phyloP scores from a whole-genome alignment of 257 asterid genomes.

The Solanum clarkiae region DNA sequence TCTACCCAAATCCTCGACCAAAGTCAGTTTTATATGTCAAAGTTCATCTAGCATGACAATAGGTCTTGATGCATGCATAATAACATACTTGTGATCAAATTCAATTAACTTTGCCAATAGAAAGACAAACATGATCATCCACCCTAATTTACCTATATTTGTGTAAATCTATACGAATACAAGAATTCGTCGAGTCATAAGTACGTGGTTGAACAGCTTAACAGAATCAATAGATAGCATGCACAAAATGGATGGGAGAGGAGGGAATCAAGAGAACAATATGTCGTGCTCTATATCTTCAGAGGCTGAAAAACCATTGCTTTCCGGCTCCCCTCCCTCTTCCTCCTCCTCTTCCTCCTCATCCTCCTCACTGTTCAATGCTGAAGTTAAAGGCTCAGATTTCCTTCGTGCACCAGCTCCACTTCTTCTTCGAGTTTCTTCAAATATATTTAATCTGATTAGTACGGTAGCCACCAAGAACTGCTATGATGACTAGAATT shows the following conservation, averaged over 20 bases:
- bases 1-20: background rate
- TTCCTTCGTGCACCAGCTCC: conserved; percentile 32
- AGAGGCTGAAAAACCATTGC: conserved; percentile 36
- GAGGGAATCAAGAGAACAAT: conserved; percentile 16
- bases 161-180: background rate
- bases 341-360: conserved; percentile 28
- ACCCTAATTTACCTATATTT: conserved; percentile 20
- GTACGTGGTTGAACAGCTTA: background rate
- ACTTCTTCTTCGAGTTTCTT: conserved; percentile 49
- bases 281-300: conserved; percentile 36
- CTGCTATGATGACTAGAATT: background rate
- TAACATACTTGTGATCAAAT: background rate
- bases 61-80: background rate
- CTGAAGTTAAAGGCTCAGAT: conserved; percentile 6
- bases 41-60: background rate
- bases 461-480: background rate
- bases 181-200: background rate
- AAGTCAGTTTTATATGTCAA: background rate
- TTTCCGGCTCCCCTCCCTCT: conserved; percentile 9
- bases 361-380: conserved; percentile 22
- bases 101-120: background rate
- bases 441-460: background rate
- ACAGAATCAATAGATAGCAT: background rate
- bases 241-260: background rate
- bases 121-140: background rate